Evolutionary conservation across 495 filamentous ascomycete genomes (phyloP).

Genomic region (Wilcoxina mikolae): DNA sequence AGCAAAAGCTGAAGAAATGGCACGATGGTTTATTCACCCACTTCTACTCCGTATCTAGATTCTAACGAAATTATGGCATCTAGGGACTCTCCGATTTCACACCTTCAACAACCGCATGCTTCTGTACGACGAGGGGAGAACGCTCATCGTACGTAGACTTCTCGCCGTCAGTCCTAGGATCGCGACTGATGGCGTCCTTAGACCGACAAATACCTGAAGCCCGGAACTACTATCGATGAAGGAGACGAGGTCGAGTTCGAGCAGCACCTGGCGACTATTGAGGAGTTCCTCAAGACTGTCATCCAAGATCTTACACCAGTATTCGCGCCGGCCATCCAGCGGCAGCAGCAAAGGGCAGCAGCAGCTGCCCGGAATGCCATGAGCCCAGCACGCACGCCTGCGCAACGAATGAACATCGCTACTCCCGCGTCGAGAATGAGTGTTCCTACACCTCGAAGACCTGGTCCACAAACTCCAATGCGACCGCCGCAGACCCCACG

Average conservation of each 20-base stretch:
- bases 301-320: slow-evolving; percentile 24
- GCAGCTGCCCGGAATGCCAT: not conserved
- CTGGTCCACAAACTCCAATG: not conserved
- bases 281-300: slow-evolving; percentile 24
- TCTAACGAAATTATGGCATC: not conserved
- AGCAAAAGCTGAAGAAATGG: slow-evolving; percentile 29
- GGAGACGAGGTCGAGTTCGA: slow-evolving; percentile 29
- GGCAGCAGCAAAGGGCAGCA: slow-evolving; percentile 10
- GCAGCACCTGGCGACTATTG: slow-evolving; percentile 26
- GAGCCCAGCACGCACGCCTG: not conserved
- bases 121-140: slow-evolving; percentile 23
- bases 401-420: not conserved
- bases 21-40: slow-evolving; percentile 16
- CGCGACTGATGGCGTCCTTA: not conserved
- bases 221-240: slow-evolving; percentile 13
- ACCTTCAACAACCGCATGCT: slow-evolving; percentile 27
- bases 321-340: slow-evolving; percentile 21
- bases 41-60: not conserved
- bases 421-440: not conserved
- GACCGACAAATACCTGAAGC: slow-evolving; percentile 27
- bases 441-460: not conserved
- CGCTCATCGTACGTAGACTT: slow-evolving; percentile 17
- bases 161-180: not conserved
- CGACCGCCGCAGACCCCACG: not conserved
- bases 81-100: slow-evolving; percentile 28